Evolutionary conservation across 2,329 filamentous ascomycete species (phyloP), one percentile per base, ranked within the genome.

Genomic region (Didymella glomerata): DNA sequence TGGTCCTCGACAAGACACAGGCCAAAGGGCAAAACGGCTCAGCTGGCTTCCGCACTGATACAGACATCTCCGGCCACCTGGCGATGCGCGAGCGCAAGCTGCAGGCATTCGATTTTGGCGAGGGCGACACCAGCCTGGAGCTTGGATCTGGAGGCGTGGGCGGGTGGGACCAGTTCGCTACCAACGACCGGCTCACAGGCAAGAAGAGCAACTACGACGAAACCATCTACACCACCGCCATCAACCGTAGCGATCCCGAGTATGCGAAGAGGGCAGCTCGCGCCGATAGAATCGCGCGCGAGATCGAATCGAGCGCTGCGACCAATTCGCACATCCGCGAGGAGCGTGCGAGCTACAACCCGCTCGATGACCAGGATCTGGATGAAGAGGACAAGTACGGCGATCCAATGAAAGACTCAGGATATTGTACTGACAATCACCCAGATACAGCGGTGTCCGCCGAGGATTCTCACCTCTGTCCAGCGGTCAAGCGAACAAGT

Each of bases 331-430:
- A 99, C 73, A 86, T 97, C 57, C 91, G 91, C 3, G 95, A 98
- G 78, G 95, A 99, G 81, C 89, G 93, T 72, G 85, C 92, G 51
- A 82, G 86, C n/a, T 85, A 84, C 13, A 81, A 84, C 10, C 84
- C 86, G 38, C 85, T 90, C 51, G 87, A 88, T 50, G 88, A 85
- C 57, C 89, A 87, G 14, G 77, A 84, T 27, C 78, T 85, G 42
- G 92, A 97, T 65, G 95, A 99, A 78, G 95, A 99, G 80, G 93
- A 96, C 74, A 97, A 95, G 88, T 93, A 84, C 68, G 86, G 76
- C 22, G 14, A 10, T 44, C 13, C 3, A 44, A 8, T 44, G 41
- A 44, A n/a, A n/a, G 41, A 13, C 11, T 1, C 6, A 14, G 13
- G 16, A 10, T 6, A n/a, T 16, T 9, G 24, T 8, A 30, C 55